Evolutionary conservation across 208 protist genomes (phyloP), one percentile per base, ranked within the genome.

Genomic region (Tetramitus jugosus): DNA sequence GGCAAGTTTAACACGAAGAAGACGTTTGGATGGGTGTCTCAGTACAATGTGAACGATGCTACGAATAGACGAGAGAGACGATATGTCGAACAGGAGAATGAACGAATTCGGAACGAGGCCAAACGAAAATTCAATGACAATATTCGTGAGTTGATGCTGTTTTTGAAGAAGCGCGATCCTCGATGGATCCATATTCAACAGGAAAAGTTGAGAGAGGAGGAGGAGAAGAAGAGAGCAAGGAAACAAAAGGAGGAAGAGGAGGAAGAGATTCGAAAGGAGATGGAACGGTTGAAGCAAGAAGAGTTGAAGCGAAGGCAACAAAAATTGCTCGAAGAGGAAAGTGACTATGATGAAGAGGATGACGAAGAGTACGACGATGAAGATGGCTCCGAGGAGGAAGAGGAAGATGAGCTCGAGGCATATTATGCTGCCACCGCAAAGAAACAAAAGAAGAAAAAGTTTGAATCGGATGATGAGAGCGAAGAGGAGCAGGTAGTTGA

Each of bases 61-160:
- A 7, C 26, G 23, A 71, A 71, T 49, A 71, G 65, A 33, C 49
- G 8, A 49, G 29, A 49, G 4, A 45, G n/a, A 10, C 43, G 65
- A 71, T 7, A 49, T 23, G 49, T 71, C 2, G 65, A 71, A 13
- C 43, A 71, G 40, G 65, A 71, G 33, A 71, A 71, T 71, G 65
- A 71, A 71, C 14, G 4, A n/a, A 29, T 37, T 35, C 26, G 65
- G 20, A 49, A 49, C 35, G 20, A 45, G 8, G 65, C 35, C 26
- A 43, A 37, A 49, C 43, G 49, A n/a, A 26, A 71, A 49, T 71
- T 37, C 35, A 49, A 71, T 26, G 40, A 49, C 7, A 26, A 26
- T 23, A 14, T 71, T 14, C 43, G 49, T 17, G n/a, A 71, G 4
- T 45, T 71, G 20, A 0, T 71, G 3, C 29, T 29, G 17, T 37